Conservation (phyloP, 1,284 basidiomycete species). For the Clitocybe nebularis region DNA sequence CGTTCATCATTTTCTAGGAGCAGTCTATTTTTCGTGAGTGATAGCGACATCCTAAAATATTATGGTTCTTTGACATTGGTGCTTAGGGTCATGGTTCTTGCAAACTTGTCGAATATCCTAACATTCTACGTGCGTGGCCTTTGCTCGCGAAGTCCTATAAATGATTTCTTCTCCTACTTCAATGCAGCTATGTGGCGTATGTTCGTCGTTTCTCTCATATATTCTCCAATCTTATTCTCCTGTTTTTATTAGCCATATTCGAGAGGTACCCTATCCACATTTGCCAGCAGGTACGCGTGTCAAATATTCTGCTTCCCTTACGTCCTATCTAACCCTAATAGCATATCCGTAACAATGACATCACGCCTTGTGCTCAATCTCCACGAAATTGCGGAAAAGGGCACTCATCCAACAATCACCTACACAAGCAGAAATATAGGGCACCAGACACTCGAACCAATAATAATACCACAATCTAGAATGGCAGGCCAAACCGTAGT, state of each 20-base stretch:
- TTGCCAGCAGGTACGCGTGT: constrained; percentile 34
- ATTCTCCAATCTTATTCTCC: neutral
- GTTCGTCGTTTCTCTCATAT: constrained; percentile 3
- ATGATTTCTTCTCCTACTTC: neutral
- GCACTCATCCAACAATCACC: constrained; percentile 22
- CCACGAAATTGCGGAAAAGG: constrained; percentile 28
- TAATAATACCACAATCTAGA: too few relatives aligned
- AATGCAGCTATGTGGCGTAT: constrained; percentile 17
- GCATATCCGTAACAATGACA: constrained; percentile 37
- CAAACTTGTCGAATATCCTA: constrained; percentile 36
- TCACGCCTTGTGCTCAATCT: constrained; percentile 39
- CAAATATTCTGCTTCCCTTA: neutral
- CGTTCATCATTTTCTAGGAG: constrained; percentile 22
- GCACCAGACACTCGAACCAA: too few relatives aligned
- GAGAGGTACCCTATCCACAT: constrained; percentile 34
- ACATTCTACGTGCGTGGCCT: constrained; percentile 34
- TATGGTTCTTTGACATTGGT: neutral
- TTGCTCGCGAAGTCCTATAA: neutral
- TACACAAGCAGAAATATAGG: too few relatives aligned
- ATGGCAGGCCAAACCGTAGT: too few relatives aligned
- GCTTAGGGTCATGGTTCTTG: constrained; percentile 33
- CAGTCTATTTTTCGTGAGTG: constrained; percentile 34
- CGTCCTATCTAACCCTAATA: constrained; percentile 11
- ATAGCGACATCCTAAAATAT: neutral
- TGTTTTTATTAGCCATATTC: constrained; percentile 35